A percentile compares a stretch with the other conserved stretches of the same genome.
These are phyloP conservation scores for Hydrangea macrophylla DNA, from an alignment of 148 eudicot species.

Conservation along the genomic window DNA sequence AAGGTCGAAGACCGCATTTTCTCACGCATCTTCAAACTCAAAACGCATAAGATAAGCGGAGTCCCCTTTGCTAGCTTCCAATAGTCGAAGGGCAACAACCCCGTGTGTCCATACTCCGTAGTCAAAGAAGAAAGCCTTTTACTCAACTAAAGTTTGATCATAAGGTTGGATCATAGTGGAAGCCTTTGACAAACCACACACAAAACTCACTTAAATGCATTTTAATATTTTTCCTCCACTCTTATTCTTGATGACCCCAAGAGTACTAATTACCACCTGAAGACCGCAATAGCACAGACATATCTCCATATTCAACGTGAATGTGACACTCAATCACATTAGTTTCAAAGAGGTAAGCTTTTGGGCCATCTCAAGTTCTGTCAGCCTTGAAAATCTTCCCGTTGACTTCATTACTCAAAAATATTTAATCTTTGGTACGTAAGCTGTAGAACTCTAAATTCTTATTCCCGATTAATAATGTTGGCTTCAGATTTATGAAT, in stretches of 20 bases:
- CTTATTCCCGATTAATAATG: background rate
- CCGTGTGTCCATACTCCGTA: background rate
- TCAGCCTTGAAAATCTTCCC: constrained; percentile 7
- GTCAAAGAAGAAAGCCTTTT: no score
- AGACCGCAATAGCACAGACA: background rate
- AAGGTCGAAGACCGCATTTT: no score
- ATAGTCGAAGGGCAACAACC: background rate
- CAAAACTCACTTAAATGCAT: no score
- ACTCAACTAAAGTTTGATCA: no score
- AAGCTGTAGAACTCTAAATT: no score
- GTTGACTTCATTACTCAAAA: constrained; percentile 7
- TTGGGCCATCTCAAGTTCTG: background rate
- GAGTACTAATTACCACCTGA: background rate
- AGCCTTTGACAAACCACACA: no score
- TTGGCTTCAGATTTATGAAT: constrained; percentile 5
- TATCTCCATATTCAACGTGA: background rate
- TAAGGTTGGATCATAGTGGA: no score
- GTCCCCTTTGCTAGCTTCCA: background rate
- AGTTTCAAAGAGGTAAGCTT: constrained; percentile 1
- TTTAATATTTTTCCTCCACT: background rate
- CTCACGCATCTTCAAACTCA: no score
- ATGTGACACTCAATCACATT: background rate
- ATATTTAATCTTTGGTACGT: no score
- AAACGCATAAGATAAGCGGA: no score
- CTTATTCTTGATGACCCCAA: background rate